These are phyloP conservation scores for Carex pumila DNA, from an alignment of 176 grass and related monocot species.

Conservation along the genomic window DNA sequence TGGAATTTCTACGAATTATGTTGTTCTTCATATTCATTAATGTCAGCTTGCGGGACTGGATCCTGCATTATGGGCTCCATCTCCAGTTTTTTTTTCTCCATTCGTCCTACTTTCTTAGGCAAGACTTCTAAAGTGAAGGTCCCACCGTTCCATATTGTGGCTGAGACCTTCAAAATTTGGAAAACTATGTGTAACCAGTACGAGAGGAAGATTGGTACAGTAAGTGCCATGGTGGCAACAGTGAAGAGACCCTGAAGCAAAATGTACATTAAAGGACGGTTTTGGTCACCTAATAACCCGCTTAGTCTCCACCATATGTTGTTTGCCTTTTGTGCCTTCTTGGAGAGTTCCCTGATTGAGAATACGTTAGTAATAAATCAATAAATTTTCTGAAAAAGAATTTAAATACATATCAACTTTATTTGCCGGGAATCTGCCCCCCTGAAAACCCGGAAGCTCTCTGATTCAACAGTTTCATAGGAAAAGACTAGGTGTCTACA, in stretches of 20 bases:
- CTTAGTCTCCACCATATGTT: constrained; percentile 96
- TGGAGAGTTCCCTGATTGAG: constrained; percentile 72
- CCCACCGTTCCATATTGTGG: constrained; percentile 82
- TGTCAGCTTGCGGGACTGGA: background rate
- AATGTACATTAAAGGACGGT: constrained; percentile 86
- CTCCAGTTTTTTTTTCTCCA: constrained; percentile 70
- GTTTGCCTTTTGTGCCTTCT: constrained; percentile 98
- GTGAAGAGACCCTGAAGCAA: constrained; percentile 79
- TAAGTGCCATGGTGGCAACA: constrained; percentile 68
- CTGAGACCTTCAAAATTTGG: constrained; percentile 86
- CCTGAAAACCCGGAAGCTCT: background rate
- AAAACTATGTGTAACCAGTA: constrained; percentile 68
- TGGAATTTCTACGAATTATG: background rate
- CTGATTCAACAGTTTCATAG: background rate
- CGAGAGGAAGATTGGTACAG: constrained; percentile 90
- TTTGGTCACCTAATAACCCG: constrained; percentile 75
- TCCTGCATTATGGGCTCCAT: constrained; percentile 48
- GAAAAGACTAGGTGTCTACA: background rate
- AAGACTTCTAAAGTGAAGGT: constrained; percentile 91
- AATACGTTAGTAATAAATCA: background rate
- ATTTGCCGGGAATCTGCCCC: background rate
- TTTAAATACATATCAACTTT: background rate
- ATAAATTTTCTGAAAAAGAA: background rate
- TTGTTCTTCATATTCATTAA: background rate
- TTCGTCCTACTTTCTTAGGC: constrained; percentile 60